Conservation (phyloP, 805 yeast species). For the Hanseniaspora nectarophila region DNA sequence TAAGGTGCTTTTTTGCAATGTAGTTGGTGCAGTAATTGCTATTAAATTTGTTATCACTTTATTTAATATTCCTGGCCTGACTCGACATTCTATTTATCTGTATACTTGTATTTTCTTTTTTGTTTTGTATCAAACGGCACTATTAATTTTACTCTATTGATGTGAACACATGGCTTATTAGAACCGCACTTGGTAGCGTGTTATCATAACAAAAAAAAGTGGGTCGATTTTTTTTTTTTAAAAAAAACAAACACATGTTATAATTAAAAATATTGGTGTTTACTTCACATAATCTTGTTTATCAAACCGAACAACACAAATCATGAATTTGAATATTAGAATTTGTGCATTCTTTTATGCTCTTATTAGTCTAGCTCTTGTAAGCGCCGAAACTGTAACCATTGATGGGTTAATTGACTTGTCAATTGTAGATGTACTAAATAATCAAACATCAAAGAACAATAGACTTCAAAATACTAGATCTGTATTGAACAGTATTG, state of each 20-base stretch:
- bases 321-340: neutral
- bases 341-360: neutral
- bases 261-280: too few relatives aligned
- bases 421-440: constrained; percentile 18
- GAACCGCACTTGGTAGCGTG: too few relatives aligned
- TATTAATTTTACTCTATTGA: too few relatives aligned
- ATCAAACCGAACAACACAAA: neutral
- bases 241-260: too few relatives aligned
- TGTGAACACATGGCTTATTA: too few relatives aligned
- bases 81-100: constrained; percentile 5
- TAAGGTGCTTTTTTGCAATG: constrained; percentile 11
- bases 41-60: neutral
- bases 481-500: constrained; percentile 20
- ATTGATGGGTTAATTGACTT: constrained; percentile 25
- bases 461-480: constrained; percentile 1
- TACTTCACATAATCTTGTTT: too few relatives aligned
- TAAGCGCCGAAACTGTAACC: constrained; percentile 17
- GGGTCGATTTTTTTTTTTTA: too few relatives aligned
- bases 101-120: too few relatives aligned
- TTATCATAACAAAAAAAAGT: too few relatives aligned
- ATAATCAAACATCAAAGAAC: constrained; percentile 1
- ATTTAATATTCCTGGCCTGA: neutral
- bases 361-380: neutral
- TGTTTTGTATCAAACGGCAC: too few relatives aligned
- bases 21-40: neutral